Percentiles rank a stretch among this genome's conserved stretches.
phyloP scores from a whole-genome alignment of 2,329 filamentous ascomycete species.

The Penicillium concentricum region DNA sequence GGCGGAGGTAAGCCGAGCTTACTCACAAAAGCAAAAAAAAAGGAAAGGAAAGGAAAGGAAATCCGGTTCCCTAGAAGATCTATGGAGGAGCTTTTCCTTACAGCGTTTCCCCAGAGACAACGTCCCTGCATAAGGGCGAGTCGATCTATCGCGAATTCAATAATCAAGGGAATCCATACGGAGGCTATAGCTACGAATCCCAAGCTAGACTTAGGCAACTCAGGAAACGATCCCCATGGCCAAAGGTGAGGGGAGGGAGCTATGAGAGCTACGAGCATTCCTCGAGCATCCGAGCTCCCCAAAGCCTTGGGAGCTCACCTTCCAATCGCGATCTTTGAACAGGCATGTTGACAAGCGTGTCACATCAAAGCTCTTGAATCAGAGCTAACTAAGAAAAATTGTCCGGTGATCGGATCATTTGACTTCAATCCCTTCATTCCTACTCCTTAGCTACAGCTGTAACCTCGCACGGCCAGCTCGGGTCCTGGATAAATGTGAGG shows the following conservation, averaged over 20 bases:
- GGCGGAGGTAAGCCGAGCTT: background rate
- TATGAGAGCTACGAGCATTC: constrained; percentile 10
- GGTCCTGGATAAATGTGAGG: constrained; percentile 3
- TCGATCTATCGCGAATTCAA: constrained; percentile 5
- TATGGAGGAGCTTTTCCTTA: background rate
- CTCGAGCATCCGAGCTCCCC: background rate
- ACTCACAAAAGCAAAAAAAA: background rate
- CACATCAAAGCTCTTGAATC: background rate
- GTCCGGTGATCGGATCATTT: constrained; percentile 13
- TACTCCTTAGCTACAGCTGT: constrained; percentile 12
- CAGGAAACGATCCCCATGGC: constrained; percentile 5
- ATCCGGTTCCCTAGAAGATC: background rate
- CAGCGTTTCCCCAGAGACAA: constrained; percentile 11
- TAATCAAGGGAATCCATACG: constrained; percentile 8
- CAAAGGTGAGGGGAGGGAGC: constrained; percentile 7
- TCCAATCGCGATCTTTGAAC: constrained; percentile 2
- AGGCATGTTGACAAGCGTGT: constrained; percentile 10
- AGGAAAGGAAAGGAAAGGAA: background rate
- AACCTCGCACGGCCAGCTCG: constrained; percentile 4
- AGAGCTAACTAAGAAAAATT: background rate
- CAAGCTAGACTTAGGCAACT: constrained; percentile 1
- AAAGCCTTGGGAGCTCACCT: background rate
- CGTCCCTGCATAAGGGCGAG: background rate
- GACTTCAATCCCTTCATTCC: constrained; percentile 9
- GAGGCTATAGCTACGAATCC: background rate